Percentiles rank a stretch among this genome's conserved stretches.
Evolutionary conservation across 768 basidiomycete species (phyloP).

Genomic region (Lentinula aciculospora): DNA sequence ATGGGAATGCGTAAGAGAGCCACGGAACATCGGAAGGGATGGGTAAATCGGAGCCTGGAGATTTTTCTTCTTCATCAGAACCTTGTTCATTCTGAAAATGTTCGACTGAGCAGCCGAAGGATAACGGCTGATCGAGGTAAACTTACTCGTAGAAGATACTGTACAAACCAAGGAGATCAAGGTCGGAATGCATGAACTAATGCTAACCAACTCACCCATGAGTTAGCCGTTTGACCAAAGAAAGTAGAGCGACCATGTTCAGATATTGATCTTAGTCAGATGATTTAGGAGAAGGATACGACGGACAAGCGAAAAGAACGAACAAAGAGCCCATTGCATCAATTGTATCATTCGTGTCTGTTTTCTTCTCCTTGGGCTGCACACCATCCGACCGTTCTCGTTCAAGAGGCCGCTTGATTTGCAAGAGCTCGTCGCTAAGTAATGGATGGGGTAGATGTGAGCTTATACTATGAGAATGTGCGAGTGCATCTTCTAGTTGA

Average conservation of each 20-base stretch:
- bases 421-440: slow-evolving; percentile 53
- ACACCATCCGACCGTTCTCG: slow-evolving; percentile 40
- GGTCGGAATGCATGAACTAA: not conserved
- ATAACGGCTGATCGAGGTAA: not conserved
- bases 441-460: slow-evolving; percentile 52
- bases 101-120: slow-evolving; percentile 1
- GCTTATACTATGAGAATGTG: slow-evolving; percentile 41
- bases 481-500: slow-evolving; percentile 63
- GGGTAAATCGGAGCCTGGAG: slow-evolving; percentile 27
- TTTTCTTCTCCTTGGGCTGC: slow-evolving; percentile 31
- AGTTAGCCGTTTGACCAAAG: slow-evolving; percentile 61
- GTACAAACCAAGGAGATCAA: not conserved
- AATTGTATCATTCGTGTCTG: slow-evolving; percentile 49
- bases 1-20: slow-evolving; percentile 58
- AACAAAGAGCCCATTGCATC: slow-evolving; percentile 63
- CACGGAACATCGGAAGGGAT: slow-evolving; percentile 52
- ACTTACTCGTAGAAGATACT: slow-evolving; percentile 65
- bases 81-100: slow-evolving; percentile 50
- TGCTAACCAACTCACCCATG: slow-evolving; percentile 45
- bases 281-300: slow-evolving; percentile 11
- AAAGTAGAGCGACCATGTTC: slow-evolving; percentile 59
- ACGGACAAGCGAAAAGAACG: slow-evolving; percentile 13
- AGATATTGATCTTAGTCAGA: slow-evolving; percentile 46
- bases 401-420: slow-evolving; percentile 64
- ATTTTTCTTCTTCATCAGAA: slow-evolving; percentile 46